A percentile compares a stretch with the other conserved stretches of the same genome.
Conservation (phyloP, 1,284 basidiomycete genomes). For the Taiwanofungus camphoratus region DNA sequence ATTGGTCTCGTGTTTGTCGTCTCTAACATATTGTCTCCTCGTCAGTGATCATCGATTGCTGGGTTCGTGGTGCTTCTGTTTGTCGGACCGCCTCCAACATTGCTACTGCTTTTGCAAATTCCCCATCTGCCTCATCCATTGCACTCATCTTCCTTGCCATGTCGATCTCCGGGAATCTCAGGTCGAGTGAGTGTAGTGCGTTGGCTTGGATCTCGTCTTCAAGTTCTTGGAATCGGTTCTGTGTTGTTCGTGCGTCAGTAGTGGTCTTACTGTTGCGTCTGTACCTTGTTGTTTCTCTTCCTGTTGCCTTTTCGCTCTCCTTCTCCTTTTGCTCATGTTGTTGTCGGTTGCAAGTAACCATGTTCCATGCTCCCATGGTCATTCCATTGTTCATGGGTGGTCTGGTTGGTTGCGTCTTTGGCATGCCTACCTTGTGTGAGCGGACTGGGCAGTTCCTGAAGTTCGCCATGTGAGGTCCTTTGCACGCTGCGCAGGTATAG, state of each 20-base stretch:
- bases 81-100: neutral
- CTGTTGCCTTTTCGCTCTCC: neutral
- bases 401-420: neutral
- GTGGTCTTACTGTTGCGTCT: neutral
- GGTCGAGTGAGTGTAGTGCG: neutral
- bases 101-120: neutral
- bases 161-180: neutral
- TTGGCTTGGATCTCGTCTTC: neutral
- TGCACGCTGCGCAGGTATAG: neutral
- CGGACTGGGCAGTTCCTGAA: neutral
- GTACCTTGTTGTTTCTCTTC: neutral
- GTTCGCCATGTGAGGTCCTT: conserved; percentile 1
- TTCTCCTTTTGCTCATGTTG: too few species aligned
- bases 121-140: neutral
- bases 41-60: neutral
- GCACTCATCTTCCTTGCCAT: neutral
- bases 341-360: too few species aligned
- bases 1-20: conserved; percentile 1
- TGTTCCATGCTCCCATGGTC: neutral
- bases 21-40: neutral
- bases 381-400: neutral
- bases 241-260: neutral
- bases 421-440: neutral
- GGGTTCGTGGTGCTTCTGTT: neutral
- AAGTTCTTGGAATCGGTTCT: neutral